phyloP scores from a whole-genome alignment of 495 filamentous ascomycete species.

The Venustampulla echinocandica region DNA sequence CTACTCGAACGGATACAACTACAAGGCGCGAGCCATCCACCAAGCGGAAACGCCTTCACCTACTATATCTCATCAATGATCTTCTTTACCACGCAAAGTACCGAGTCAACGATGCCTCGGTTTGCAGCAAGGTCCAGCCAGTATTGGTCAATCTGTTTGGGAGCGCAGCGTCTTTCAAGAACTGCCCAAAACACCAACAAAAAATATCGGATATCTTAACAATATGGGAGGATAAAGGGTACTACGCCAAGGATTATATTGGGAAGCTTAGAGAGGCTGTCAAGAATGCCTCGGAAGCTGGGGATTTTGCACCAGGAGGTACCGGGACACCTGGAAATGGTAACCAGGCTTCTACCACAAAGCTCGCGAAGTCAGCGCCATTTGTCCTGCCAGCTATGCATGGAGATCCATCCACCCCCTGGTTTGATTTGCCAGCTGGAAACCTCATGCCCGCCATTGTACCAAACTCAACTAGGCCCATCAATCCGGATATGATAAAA shows the following conservation, averaged over 20 bases:
- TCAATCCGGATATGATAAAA: conserved; percentile 62
- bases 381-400: conserved; percentile 68
- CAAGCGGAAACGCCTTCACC: conserved; percentile 63
- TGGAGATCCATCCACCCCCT: conserved; percentile 66
- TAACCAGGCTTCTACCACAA: conserved; percentile 22
- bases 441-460: conserved; percentile 73
- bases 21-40: conserved; percentile 40
- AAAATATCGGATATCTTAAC: conserved; percentile 58
- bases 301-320: conserved; percentile 23
- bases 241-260: conserved; percentile 53
- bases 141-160: conserved; percentile 53
- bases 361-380: conserved; percentile 43
- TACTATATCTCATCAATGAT: conserved; percentile 80
- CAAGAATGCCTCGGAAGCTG: conserved; percentile 32
- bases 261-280: conserved; percentile 51
- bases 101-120: conserved; percentile 43
- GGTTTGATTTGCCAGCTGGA: conserved; percentile 78
- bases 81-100: conserved; percentile 69
- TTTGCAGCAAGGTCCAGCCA: conserved; percentile 53
- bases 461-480: conserved; percentile 63
- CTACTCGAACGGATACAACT: conserved; percentile 8
- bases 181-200: conserved; percentile 54
- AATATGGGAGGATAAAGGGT: conserved; percentile 64
- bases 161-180: conserved; percentile 51
- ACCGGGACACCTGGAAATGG: neutral